Conservation (phyloP, 2,329 filamentous ascomycete species). For the Ramularia endophylla region DNA sequence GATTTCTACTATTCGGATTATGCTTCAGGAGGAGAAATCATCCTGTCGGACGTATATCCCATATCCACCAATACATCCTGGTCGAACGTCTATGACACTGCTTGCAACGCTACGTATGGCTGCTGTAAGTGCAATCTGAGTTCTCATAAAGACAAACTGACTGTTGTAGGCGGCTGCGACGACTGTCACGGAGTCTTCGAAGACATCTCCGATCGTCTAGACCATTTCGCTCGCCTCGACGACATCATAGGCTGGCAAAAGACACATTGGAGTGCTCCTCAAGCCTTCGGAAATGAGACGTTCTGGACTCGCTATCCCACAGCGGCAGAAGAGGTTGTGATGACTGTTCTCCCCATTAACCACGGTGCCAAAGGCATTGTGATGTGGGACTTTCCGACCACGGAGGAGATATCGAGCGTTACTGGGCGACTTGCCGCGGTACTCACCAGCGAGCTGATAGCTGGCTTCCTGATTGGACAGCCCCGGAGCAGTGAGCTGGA, state of each 20-base stretch:
- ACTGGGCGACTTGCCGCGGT: slow-evolving; percentile 36
- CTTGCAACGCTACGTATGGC: too few species aligned
- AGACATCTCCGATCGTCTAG: slow-evolving; percentile 46
- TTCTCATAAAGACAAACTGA: too few species aligned
- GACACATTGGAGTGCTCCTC: slow-evolving; percentile 44
- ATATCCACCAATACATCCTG: too few species aligned
- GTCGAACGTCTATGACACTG: too few species aligned
- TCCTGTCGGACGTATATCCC: slow-evolving; percentile 57
- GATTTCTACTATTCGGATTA: slow-evolving; percentile 56
- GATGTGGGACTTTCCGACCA: slow-evolving; percentile 45
- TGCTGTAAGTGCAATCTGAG: too few species aligned
- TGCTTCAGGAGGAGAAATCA: slow-evolving; percentile 49
- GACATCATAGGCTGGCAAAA: slow-evolving; percentile 37
- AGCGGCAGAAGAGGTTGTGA: slow-evolving; percentile 39
- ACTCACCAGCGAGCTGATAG: slow-evolving; percentile 30
- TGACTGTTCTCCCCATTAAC: slow-evolving; percentile 44
- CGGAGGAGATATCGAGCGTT: slow-evolving; percentile 29
- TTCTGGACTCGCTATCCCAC: slow-evolving; percentile 45
- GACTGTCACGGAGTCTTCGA: slow-evolving; percentile 44
- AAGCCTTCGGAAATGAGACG: slow-evolving; percentile 43
- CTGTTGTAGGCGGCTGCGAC: too few species aligned
- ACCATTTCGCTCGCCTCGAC: slow-evolving; percentile 38
- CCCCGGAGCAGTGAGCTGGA: slow-evolving; percentile 18
- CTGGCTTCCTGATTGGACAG: slow-evolving; percentile 33
- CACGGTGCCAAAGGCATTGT: slow-evolving; percentile 46